Percentiles rank a stretch among this genome's conserved stretches.
Evolutionary conservation across 345 rosid genomes (phyloP).

Genomic region (Sisymbrium altissimum): DNA sequence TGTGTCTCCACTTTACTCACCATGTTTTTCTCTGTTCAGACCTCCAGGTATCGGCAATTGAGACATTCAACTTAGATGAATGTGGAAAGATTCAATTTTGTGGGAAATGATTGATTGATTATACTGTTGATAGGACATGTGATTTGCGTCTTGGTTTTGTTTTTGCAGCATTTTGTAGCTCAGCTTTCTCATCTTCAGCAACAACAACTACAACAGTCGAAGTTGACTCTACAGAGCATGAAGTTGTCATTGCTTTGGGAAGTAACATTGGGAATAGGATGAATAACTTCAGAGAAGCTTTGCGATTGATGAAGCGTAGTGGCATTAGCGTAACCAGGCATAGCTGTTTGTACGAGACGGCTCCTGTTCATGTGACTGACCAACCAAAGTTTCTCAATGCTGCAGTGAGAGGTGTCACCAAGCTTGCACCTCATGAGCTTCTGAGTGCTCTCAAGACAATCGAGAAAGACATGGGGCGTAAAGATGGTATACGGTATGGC

Average conservation of each 20-base stretch:
- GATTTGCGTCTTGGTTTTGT: neutral
- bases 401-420: conserved; percentile 76
- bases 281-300: conserved; percentile 62
- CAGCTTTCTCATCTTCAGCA: conserved; percentile 39
- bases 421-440: conserved; percentile 79
- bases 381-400: conserved; percentile 88
- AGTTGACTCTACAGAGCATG: conserved; percentile 66
- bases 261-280: conserved; percentile 83
- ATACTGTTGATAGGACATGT: neutral
- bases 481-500: conserved; percentile 68
- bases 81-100: neutral
- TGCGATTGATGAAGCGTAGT: conserved; percentile 52
- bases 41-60: conserved; percentile 2
- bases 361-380: conserved; percentile 83
- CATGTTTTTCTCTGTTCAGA: neutral
- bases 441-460: conserved; percentile 64
- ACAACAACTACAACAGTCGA: conserved; percentile 31
- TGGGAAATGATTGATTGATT: neutral
- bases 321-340: conserved; percentile 69
- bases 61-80: neutral
- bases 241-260: conserved; percentile 87
- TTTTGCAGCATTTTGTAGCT: conserved; percentile 36
- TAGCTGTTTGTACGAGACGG: conserved; percentile 82
- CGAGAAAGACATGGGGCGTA: conserved; percentile 81
- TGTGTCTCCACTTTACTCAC: conserved; percentile 1